These are phyloP conservation scores for Botrytis byssoidea DNA, from an alignment of 2,329 filamentous ascomycete genomes.

Conservation along the genomic window DNA sequence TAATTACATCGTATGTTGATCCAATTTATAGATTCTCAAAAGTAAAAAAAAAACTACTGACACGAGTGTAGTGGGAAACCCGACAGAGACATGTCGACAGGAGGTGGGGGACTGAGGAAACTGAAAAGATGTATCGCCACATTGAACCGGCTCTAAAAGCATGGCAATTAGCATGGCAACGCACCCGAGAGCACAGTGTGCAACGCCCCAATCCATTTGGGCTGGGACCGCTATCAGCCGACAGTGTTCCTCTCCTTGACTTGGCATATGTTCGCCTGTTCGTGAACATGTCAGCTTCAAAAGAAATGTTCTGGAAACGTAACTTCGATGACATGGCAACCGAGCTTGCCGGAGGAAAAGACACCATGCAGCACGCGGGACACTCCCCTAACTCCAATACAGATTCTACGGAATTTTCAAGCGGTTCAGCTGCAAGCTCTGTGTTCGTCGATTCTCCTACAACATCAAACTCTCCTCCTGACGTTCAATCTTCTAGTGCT, in stretches of 20 bases:
- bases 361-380: constrained; percentile 72
- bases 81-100: constrained; percentile 84
- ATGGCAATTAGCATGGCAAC: constrained; percentile 91
- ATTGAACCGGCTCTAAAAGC: constrained; percentile 91
- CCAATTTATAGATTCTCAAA: background rate
- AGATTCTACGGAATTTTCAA: constrained; percentile 32
- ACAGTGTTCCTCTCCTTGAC: constrained; percentile 87
- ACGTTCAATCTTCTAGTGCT: constrained; percentile 32
- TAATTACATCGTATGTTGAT: constrained; percentile 68
- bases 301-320: constrained; percentile 90
- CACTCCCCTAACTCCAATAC: constrained; percentile 52
- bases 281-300: constrained; percentile 87
- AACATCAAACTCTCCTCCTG: constrained; percentile 50
- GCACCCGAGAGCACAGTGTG: constrained; percentile 78
- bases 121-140: constrained; percentile 91
- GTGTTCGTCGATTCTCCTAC: constrained; percentile 53
- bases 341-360: constrained; percentile 75
- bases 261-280: constrained; percentile 90
- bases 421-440: constrained; percentile 44
- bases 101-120: constrained; percentile 87
- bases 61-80: constrained; percentile 69
- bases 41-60: background rate
- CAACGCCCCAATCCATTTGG: constrained; percentile 84
- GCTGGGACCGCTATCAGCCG: constrained; percentile 77
- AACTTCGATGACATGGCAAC: constrained; percentile 92